Percentiles rank a stretch among this genome's conserved stretches.
Evolutionary conservation across 345 rosid genomes (phyloP).

Genomic region (Leavenworthia alabamica): DNA sequence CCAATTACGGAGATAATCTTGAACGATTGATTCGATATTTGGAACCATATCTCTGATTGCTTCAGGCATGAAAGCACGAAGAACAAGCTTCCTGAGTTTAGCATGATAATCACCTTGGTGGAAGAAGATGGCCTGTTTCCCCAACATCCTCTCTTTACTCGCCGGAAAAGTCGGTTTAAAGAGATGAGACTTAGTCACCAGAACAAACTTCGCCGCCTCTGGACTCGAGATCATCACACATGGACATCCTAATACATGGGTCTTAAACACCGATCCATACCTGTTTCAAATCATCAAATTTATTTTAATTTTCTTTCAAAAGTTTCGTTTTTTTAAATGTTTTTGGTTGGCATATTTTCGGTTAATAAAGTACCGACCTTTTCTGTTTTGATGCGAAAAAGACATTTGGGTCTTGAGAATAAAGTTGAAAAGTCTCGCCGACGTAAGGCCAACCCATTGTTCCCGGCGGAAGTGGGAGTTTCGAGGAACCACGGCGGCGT

Average conservation of each 20-base stretch:
- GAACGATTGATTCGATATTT: constrained; percentile 50
- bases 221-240: constrained; percentile 89
- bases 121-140: constrained; percentile 78
- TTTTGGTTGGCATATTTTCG: background rate
- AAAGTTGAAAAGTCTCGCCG: constrained; percentile 81
- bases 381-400: constrained; percentile 65
- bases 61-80: constrained; percentile 67
- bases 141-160: constrained; percentile 83
- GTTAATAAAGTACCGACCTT: constrained; percentile 29
- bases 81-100: constrained; percentile 73
- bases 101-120: constrained; percentile 76
- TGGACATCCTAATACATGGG: constrained; percentile 76
- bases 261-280: constrained; percentile 75
- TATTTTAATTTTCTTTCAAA: background rate
- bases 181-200: constrained; percentile 54
- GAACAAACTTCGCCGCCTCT: constrained; percentile 72
- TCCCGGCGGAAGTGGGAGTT: constrained; percentile 78
- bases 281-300: constrained; percentile 19
- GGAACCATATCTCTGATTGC: constrained; percentile 45
- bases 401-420: constrained; percentile 82
- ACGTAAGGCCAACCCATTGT: constrained; percentile 78
- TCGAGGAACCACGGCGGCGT: constrained; percentile 14
- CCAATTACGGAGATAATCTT: constrained; percentile 34
- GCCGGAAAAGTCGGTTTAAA: constrained; percentile 90
- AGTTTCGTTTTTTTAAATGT: background rate